These are phyloP conservation scores for Neostapfia colusana DNA, from an alignment of 176 grass and related monocot species.

Conservation along the genomic window DNA sequence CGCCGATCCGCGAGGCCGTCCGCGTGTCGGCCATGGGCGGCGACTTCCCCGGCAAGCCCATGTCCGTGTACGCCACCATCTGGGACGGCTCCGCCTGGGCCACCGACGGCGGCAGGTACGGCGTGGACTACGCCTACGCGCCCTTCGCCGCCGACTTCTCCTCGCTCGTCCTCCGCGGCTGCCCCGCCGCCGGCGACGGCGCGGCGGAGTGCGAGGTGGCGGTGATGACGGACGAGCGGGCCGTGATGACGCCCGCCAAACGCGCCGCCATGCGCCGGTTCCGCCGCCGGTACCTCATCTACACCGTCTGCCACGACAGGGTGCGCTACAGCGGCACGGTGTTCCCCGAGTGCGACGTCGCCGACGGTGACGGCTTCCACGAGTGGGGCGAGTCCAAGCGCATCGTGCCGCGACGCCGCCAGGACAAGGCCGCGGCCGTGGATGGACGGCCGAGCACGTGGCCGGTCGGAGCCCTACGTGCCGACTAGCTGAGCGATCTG, in stretches of 20 bases:
- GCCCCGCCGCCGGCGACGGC: conserved; percentile 10
- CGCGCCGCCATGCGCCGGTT: conserved; percentile 69
- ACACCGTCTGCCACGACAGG: conserved; percentile 74
- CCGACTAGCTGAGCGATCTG: not conserved
- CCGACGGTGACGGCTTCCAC: conserved; percentile 41
- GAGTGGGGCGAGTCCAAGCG: conserved; percentile 72
- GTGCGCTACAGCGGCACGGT: conserved; percentile 52
- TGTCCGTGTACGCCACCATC: conserved; percentile 93
- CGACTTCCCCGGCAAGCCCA: conserved; percentile 85
- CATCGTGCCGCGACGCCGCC: conserved; percentile 16
- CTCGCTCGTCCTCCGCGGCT: conserved; percentile 55
- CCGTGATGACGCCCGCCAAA: conserved; percentile 62
- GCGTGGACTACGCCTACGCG: conserved; percentile 72
- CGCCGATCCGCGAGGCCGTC: conserved; percentile 70
- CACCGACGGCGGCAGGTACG: conserved; percentile 67
- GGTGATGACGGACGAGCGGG: conserved; percentile 59
- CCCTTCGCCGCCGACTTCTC: conserved; percentile 70
- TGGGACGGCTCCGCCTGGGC: conserved; percentile 94
- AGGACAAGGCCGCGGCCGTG: not conserved
- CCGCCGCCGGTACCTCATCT: conserved; percentile 60
- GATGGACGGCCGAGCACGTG: conserved; percentile 15
- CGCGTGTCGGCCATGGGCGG: conserved; percentile 52
- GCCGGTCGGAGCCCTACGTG: conserved; percentile 5
- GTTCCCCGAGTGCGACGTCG: conserved; percentile 82
- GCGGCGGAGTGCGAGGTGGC: conserved; percentile 57